Conservation (phyloP, 257 asterid species). For the Misopates orontium region DNA sequence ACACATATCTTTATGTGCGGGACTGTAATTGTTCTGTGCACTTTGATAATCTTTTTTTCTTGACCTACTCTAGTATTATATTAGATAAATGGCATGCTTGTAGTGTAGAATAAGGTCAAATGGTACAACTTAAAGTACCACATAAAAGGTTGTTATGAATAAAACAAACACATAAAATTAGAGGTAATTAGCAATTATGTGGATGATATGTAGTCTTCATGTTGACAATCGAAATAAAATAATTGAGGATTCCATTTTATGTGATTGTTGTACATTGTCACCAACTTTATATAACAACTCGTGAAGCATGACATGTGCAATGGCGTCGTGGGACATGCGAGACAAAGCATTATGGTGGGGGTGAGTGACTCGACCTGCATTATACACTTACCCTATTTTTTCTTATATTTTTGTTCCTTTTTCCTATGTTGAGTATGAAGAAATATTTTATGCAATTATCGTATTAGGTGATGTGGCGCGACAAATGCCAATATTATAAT, state of each 20-base stretch:
- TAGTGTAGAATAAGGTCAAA: neutral
- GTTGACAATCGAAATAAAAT: neutral
- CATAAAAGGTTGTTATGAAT: too few species aligned
- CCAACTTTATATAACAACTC: neutral
- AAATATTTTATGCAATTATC: too few species aligned
- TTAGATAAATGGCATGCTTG: too few species aligned
- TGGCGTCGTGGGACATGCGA: constrained; percentile 10
- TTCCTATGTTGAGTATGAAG: neutral
- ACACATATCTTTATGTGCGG: too few species aligned
- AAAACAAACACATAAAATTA: too few species aligned
- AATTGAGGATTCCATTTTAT: neutral
- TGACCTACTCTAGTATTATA: too few species aligned
- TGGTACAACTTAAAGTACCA: neutral
- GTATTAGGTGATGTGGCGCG: too few species aligned
- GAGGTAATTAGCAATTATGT: too few species aligned
- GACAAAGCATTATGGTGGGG: neutral
- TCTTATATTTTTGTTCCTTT: neutral
- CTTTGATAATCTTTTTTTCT: too few species aligned
- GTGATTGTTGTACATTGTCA: neutral
- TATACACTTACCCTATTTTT: neutral
- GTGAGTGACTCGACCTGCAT: constrained; percentile 12
- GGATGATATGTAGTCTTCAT: neutral
- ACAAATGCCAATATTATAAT: too few species aligned
- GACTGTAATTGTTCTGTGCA: too few species aligned
- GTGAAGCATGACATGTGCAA: constrained; percentile 22